These are phyloP conservation scores for Liquidambar formosana DNA, from an alignment of 164 flowering plant genomes.

Conservation along the genomic window DNA sequence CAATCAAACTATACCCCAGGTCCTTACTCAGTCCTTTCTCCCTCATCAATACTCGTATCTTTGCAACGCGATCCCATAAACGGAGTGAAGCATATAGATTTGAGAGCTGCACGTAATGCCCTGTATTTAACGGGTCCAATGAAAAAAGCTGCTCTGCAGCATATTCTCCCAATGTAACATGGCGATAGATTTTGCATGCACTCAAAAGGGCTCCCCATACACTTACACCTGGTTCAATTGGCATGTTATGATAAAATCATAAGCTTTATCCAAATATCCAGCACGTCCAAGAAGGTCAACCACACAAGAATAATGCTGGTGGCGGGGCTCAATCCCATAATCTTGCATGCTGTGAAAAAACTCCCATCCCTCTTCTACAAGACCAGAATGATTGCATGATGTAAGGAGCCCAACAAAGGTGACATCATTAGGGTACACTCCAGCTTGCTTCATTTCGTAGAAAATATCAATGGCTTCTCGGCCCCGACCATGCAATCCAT, in stretches of 20 bases:
- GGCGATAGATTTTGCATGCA: conserved; percentile 53
- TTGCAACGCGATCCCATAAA: conserved; percentile 45
- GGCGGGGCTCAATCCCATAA: conserved; percentile 41
- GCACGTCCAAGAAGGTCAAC: conserved; percentile 68
- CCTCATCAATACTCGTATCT: conserved; percentile 41
- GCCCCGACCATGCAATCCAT: conserved; percentile 59
- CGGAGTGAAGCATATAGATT: conserved; percentile 61
- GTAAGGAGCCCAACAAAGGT: conserved; percentile 63
- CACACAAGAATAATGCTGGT: conserved; percentile 58
- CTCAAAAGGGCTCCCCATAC: conserved; percentile 67
- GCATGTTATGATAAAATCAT: conserved; percentile 47
- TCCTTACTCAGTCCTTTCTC: conserved; percentile 53
- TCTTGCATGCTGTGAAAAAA: conserved; percentile 49
- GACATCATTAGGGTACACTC: conserved; percentile 52
- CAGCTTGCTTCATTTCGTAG: conserved; percentile 38
- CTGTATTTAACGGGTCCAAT: conserved; percentile 50
- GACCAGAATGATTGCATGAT: conserved; percentile 63
- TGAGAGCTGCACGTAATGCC: conserved; percentile 63
- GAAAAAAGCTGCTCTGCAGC: conserved; percentile 53
- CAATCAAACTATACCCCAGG: conserved; percentile 50
- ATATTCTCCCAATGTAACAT: conserved; percentile 48
- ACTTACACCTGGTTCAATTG: conserved; percentile 43
- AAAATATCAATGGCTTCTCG: conserved; percentile 49
- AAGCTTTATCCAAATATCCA: conserved; percentile 47
- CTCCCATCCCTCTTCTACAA: conserved; percentile 55